A percentile compares a stretch with the other conserved stretches of the same genome.
Evolutionary conservation across 1,284 basidiomycete genomes (phyloP).

Genomic region (Ganoderma sp.): DNA sequence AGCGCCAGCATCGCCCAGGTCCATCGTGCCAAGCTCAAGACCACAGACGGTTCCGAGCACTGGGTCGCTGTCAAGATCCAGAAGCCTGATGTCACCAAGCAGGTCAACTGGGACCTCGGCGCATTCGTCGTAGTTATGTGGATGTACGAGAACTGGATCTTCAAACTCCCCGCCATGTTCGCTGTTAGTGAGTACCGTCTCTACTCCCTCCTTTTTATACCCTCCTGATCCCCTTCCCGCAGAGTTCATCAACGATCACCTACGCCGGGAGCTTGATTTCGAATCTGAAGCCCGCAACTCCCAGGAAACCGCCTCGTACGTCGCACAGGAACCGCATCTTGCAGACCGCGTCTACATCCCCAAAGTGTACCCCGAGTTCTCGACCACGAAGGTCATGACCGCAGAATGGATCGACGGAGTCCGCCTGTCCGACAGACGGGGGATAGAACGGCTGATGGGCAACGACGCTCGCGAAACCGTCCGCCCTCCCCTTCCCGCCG

Average conservation of each 20-base stretch:
- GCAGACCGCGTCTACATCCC: constrained; percentile 80
- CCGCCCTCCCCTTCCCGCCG: constrained; percentile 27
- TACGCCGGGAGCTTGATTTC: constrained; percentile 85
- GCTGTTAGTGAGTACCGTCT: constrained; percentile 60
- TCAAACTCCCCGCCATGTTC: constrained; percentile 80
- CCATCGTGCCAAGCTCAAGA: constrained; percentile 74
- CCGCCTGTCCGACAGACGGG: constrained; percentile 72
- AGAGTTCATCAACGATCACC: constrained; percentile 84
- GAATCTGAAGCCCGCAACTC: constrained; percentile 76
- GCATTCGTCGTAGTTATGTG: constrained; percentile 72
- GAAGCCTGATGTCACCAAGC: constrained; percentile 84
- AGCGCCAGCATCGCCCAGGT: constrained; percentile 92
- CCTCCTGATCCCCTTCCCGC: constrained; percentile 18
- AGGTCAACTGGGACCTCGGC: constrained; percentile 84
- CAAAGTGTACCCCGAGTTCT: constrained; percentile 72
- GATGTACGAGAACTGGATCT: constrained; percentile 75
- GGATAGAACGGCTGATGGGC: constrained; percentile 63
- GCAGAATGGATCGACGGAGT: constrained; percentile 90
- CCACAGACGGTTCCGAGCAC: constrained; percentile 43
- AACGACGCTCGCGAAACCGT: constrained; percentile 42
- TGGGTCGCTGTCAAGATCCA: constrained; percentile 93
- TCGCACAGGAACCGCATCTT: constrained; percentile 70
- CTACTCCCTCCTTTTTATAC: not conserved
- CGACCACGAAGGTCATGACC: constrained; percentile 80
- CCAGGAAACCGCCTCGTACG: constrained; percentile 59